phyloP scores from a whole-genome alignment of 2,329 filamentous ascomycete species.

The Apiospora kogelbergensis region DNA sequence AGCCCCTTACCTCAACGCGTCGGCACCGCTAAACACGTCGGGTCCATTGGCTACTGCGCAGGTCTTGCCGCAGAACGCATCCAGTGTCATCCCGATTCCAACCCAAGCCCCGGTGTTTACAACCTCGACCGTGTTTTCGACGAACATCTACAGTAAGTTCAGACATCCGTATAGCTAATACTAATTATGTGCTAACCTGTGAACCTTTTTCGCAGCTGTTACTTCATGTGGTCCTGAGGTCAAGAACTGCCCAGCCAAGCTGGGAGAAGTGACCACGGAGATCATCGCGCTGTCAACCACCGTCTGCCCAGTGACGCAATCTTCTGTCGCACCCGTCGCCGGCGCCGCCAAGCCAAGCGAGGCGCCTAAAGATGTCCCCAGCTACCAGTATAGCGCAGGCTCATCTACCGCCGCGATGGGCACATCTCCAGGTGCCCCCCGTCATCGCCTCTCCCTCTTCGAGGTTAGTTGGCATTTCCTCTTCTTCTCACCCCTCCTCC shows the following conservation, averaged over 20 bases:
- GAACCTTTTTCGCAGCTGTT: conserved; percentile 13
- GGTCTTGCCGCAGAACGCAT: not conserved
- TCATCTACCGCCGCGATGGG: conserved; percentile 21
- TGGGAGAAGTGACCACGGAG: conserved; percentile 27
- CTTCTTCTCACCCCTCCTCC: not conserved
- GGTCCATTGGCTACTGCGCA: not conserved
- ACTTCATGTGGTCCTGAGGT: conserved; percentile 28
- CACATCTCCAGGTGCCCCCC: conserved; percentile 8
- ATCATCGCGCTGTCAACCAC: conserved; percentile 29
- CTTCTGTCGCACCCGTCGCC: not conserved
- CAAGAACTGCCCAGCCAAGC: conserved; percentile 25
- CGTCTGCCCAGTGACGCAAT: conserved; percentile 25
- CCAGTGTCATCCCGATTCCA: not conserved
- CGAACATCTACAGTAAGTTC: conserved; percentile 23
- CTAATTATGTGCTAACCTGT: not conserved
- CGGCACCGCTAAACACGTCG: not conserved
- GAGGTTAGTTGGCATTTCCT: conserved; percentile 21
- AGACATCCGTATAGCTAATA: not conserved
- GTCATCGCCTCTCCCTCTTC: conserved; percentile 14
- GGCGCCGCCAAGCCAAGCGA: not conserved
- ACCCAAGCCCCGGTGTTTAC: conserved; percentile 21
- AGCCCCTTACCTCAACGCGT: not conserved
- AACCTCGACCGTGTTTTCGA: conserved; percentile 30
- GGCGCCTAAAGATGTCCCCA: conserved; percentile 22
- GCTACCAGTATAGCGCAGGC: conserved; percentile 25